Evolutionary conservation across 2,329 filamentous ascomycete genomes (phyloP).

Genomic region (Raffaelea albimanens): DNA sequence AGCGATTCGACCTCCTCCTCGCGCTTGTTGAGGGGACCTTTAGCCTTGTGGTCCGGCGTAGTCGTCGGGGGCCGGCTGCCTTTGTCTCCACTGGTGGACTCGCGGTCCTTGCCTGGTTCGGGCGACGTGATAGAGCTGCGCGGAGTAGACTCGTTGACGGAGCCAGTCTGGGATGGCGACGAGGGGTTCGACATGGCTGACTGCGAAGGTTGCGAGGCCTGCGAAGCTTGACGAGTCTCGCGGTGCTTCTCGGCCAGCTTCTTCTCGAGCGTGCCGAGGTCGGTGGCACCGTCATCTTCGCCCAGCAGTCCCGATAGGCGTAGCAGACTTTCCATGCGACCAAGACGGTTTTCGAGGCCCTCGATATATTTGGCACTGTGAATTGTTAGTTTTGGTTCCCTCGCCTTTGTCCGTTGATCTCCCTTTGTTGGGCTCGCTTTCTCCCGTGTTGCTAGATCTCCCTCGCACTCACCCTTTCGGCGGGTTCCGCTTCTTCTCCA

Average conservation of each 20-base stretch:
- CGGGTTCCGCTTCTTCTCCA: constrained; percentile 96
- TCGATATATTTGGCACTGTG: constrained; percentile 92
- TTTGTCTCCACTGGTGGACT: constrained; percentile 12
- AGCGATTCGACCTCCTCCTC: constrained; percentile 73
- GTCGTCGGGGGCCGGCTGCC: not conserved
- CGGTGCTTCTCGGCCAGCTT: constrained; percentile 48
- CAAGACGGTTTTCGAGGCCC: constrained; percentile 84
- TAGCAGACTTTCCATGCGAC: constrained; percentile 90
- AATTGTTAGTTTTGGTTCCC: not conserved
- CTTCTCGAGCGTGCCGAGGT: constrained; percentile 81
- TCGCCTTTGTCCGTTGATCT: not conserved
- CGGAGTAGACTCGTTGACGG: constrained; percentile 36
- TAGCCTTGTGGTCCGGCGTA: constrained; percentile 13
- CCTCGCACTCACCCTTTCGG: constrained; percentile 70
- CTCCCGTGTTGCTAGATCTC: not conserved
- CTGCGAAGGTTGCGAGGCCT: constrained; percentile 36
- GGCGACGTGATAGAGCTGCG: constrained; percentile 48
- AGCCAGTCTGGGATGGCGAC: constrained; percentile 39
- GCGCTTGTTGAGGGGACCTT: constrained; percentile 32
- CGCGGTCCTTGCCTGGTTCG: constrained; percentile 24
- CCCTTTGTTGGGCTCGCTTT: not conserved
- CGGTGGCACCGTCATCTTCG: constrained; percentile 79
- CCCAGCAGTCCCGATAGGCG: constrained; percentile 77
- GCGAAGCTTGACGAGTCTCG: constrained; percentile 40
- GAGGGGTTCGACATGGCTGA: constrained; percentile 38